phyloP scores from a whole-genome alignment of 179 eudicot species.

The Actinidia chinensis region DNA sequence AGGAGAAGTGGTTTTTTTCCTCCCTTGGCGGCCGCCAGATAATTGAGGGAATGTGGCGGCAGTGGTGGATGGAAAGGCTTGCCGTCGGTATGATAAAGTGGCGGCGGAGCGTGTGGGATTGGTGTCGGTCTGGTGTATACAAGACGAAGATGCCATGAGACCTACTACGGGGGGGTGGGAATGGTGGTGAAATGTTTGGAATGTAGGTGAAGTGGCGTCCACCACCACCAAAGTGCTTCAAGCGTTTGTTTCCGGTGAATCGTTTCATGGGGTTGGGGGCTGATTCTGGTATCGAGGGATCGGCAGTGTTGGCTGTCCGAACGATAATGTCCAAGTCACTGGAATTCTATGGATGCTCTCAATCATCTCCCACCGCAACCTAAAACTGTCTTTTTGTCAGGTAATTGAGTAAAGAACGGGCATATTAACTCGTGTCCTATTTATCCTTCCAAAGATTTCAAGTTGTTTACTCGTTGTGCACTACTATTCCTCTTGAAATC shows the following conservation, averaged over 20 bases:
- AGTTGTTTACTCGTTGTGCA: no score
- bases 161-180: slow-evolving; percentile 91
- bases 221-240: slow-evolving; percentile 80
- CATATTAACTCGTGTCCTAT: background rate
- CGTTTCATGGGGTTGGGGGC: slow-evolving; percentile 54
- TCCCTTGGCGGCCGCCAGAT: slow-evolving; percentile 71
- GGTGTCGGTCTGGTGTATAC: slow-evolving; percentile 89
- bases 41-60: slow-evolving; percentile 48
- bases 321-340: no score
- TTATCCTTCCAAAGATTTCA: background rate
- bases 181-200: slow-evolving; percentile 88
- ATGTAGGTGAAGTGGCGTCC: slow-evolving; percentile 64
- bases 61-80: slow-evolving; percentile 64
- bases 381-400: background rate
- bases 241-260: slow-evolving; percentile 72
- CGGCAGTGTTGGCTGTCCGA: no score
- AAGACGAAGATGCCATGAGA: slow-evolving; percentile 69
- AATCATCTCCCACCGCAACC: background rate
- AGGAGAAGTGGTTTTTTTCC: slow-evolving; percentile 86
- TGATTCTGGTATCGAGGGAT: slow-evolving; percentile 31
- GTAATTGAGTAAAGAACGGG: background rate
- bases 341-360: slow-evolving; percentile 23
- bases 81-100: slow-evolving; percentile 32
- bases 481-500: slow-evolving; percentile 1
- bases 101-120: slow-evolving; percentile 64